phyloP scores from a whole-genome alignment of 192 early-diverging fungal genomes.

The Allomyces javanicus region DNA sequence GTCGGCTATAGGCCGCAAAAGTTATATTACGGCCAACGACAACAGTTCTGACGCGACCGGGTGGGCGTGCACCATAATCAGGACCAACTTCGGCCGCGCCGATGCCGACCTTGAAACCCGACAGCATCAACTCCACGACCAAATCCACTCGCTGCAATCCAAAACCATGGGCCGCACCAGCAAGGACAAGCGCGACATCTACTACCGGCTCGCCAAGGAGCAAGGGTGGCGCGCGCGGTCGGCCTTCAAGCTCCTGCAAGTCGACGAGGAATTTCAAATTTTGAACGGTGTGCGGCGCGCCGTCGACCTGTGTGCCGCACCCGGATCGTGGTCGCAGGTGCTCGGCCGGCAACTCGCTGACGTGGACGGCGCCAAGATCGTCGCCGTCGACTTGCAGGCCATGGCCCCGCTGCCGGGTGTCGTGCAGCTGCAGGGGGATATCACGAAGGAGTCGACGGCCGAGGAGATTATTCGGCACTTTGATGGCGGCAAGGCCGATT shows the following conservation, averaged over 20 bases:
- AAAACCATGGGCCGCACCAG: conserved; percentile 50
- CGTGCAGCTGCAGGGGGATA: conserved; percentile 92
- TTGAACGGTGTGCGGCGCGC: conserved; percentile 66
- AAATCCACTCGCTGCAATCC: too few species aligned
- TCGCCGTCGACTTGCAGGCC: conserved; percentile 86
- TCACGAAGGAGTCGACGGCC: conserved; percentile 83
- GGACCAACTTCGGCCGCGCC: too few species aligned
- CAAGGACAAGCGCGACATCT: conserved; percentile 90
- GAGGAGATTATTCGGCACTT: conserved; percentile 79
- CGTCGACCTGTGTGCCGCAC: conserved; percentile 95
- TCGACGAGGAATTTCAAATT: conserved; percentile 87
- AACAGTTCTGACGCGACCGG: too few species aligned
- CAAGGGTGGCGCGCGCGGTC: conserved; percentile 91
- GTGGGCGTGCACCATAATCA: too few species aligned
- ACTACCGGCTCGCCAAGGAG: conserved; percentile 92
- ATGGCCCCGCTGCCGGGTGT: conserved; percentile 91
- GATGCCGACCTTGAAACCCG: too few species aligned
- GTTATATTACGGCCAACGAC: too few species aligned
- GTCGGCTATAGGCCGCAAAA: too few species aligned
- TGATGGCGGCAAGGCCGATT: conserved; percentile 67
- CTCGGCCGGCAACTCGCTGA: conserved; percentile 38
- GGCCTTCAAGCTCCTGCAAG: conserved; percentile 91
- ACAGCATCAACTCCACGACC: too few species aligned
- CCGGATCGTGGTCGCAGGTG: conserved; percentile 95
- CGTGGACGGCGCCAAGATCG: conserved; percentile 49